Base-by-base conservation (phyloP, 2,329 filamentous ascomycete species). In the Fusarium sp. region DNA sequence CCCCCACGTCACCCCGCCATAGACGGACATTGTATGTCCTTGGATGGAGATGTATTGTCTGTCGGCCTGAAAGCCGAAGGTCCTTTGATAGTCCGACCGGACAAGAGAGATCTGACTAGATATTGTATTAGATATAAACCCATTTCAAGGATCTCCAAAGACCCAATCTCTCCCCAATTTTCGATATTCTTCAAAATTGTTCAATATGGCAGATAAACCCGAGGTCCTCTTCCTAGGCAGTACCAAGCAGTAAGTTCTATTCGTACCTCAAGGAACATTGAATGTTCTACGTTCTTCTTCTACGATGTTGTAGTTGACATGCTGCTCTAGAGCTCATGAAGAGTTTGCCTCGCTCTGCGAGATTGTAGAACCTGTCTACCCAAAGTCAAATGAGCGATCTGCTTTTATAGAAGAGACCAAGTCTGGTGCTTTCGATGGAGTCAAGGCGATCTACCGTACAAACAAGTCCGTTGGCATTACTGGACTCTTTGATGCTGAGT, bases 321-420 rank as follows among this genome's bases (percentile, higher is more conserved):
- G 5, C 15, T 18, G 8, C 15, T 15, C 11, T 7, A 68, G 65
- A 12, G 65, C 63, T 36, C 54, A 39, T 48, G 84, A 89, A 45
- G 84, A 89, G 66, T 95, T 91, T 91, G 80, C 87, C n/a, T 81
- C 86, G 10, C 86, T 96, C 63, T 83, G 84, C 58, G 81, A 87
- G 28, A 81, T 93, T 26, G 92, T 91, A 47, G 89, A 94, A n/a
- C 82, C 95, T 48, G 76, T 95, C 45, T 82, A 83, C 20, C 90
- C 93, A 13, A 84, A 84, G 69, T 85, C 93, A 15, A 90, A 84
- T 26, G 90, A 87, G 80, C 90, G 93, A 62, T 80, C 83, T 26
- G 90, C 90, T 24, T 96, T 97, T 81, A 83, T 96, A 59, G 80
- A 88, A 54, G 92, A 96, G 83, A 91, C 90, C 80, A 83, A 84